phyloP scores from a whole-genome alignment of 2,329 filamentous ascomycete genomes.

The Blastomyces gilchristii region DNA sequence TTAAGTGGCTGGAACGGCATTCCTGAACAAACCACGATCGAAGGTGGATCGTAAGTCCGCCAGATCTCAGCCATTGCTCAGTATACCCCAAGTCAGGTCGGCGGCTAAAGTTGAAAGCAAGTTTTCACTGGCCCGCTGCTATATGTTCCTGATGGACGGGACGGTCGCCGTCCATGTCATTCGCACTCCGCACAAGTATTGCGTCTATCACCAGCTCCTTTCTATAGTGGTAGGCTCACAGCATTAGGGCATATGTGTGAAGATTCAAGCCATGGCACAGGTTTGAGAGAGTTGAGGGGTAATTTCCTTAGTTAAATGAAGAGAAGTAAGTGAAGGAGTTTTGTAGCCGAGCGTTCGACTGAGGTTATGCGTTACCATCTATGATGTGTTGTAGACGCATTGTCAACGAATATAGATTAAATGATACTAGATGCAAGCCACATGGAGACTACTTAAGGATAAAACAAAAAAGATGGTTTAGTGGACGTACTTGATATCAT shows the following conservation, averaged over 20 bases:
- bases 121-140: conserved; percentile 42
- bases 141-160: conserved; percentile 36
- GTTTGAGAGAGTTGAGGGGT: conserved; percentile 16
- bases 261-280: conserved; percentile 49
- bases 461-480: neutral
- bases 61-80: conserved; percentile 51
- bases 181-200: conserved; percentile 41
- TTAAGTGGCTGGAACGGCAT: conserved; percentile 28
- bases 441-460: neutral
- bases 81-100: conserved; percentile 40
- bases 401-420: neutral
- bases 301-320: neutral
- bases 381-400: neutral
- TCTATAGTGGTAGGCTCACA: conserved; percentile 47
- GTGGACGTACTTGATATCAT: too few species aligned
- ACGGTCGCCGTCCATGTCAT: conserved; percentile 37
- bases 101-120: conserved; percentile 48
- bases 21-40: conserved; percentile 19
- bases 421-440: neutral
- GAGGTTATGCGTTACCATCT: neutral
- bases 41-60: conserved; percentile 40
- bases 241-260: conserved; percentile 40
- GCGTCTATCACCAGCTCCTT: conserved; percentile 44
- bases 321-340: neutral
- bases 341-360: neutral